Conservation (phyloP, 805 yeast genomes). For the Candida bentonensis region DNA sequence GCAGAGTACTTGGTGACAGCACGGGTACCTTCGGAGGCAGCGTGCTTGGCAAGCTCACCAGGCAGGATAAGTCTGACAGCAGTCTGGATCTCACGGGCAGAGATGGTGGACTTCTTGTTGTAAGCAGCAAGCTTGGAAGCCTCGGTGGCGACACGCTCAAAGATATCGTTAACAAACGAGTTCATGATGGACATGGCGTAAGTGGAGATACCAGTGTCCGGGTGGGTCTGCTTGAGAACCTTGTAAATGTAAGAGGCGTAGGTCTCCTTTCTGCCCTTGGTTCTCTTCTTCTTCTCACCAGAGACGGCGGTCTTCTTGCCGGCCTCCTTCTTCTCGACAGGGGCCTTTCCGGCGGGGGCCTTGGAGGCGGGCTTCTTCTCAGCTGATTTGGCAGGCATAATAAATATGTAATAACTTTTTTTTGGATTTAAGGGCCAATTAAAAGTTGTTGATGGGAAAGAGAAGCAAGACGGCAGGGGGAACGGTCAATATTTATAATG, state of each 20-base stretch:
- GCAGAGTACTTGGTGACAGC: constrained; percentile 95
- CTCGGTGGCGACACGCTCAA: constrained; percentile 95
- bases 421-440: constrained; percentile 12
- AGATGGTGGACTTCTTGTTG: constrained; percentile 95
- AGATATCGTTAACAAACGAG: constrained; percentile 95
- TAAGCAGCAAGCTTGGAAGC: constrained; percentile 97
- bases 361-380: constrained; percentile 47
- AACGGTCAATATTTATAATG: constrained; percentile 1
- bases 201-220: constrained; percentile 98
- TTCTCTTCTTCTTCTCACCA: constrained; percentile 76
- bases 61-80: constrained; percentile 97
- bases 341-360: constrained; percentile 84
- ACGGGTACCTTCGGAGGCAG: constrained; percentile 97
- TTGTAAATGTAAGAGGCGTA: constrained; percentile 97
- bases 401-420: constrained; percentile 15
- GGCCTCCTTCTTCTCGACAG: constrained; percentile 75
- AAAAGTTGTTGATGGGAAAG: constrained; percentile 13
- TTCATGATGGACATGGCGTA: constrained; percentile 98
- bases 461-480: constrained; percentile 9
- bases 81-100: constrained; percentile 97
- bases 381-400: constrained; percentile 35
- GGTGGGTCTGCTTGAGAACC: constrained; percentile 97
- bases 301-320: constrained; percentile 75
- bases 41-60: constrained; percentile 97
- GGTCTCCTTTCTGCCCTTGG: constrained; percentile 94